A percentile compares a stretch with the other conserved stretches of the same genome.
Conservation (phyloP, 345 rosid genomes). For the Arabis alpina region DNA sequence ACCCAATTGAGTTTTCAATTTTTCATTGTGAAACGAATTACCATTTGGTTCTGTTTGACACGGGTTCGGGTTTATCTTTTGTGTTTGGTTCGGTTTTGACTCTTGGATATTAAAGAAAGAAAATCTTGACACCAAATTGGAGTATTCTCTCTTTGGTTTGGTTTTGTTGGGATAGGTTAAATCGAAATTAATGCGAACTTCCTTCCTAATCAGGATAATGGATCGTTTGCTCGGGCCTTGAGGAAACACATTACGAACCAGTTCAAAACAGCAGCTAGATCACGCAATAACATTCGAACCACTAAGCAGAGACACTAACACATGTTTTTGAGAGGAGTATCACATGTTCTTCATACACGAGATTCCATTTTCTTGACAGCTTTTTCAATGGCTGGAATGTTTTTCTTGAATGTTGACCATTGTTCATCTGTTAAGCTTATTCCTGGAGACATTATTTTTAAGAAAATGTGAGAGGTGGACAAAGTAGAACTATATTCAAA, state of each 20-base stretch:
- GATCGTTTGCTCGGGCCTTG: neutral
- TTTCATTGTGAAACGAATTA: no score
- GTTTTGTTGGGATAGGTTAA: neutral
- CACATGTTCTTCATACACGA: slow-evolving; percentile 24
- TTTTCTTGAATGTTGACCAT: slow-evolving; percentile 68
- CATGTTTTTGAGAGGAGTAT: neutral
- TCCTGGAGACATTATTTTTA: slow-evolving; percentile 47
- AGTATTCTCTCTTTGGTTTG: no score
- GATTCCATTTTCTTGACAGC: slow-evolving; percentile 80
- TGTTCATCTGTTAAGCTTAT: slow-evolving; percentile 90
- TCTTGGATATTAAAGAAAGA: no score
- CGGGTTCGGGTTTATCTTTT: no score
- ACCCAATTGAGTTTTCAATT: no score
- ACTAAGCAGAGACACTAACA: slow-evolving; percentile 20
- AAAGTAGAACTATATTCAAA: neutral
- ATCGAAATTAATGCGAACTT: neutral
- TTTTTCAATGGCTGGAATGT: slow-evolving; percentile 66
- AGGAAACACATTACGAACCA: slow-evolving; percentile 16
- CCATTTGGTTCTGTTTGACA: no score
- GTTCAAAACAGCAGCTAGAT: slow-evolving; percentile 8
- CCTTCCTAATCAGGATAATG: slow-evolving; percentile 3
- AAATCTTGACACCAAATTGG: no score
- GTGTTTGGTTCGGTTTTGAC: no score
- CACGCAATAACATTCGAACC: slow-evolving; percentile 1
- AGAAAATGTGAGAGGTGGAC: neutral